Conservation (phyloP, 1,284 basidiomycete species). For the Rhodotorula sp. region DNA sequence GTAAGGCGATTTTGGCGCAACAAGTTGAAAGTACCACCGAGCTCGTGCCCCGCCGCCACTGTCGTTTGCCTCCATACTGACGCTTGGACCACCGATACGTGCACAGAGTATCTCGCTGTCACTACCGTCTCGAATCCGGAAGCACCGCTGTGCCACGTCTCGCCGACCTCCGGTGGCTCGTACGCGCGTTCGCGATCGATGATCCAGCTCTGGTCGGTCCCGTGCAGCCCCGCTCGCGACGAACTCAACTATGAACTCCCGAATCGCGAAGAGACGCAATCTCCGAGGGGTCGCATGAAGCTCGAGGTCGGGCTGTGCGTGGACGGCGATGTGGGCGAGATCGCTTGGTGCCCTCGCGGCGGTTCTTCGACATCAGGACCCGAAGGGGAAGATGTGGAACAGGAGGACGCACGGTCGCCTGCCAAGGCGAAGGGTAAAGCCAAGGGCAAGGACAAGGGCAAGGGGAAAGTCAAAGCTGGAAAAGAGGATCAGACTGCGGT, state of each 20-base stretch:
- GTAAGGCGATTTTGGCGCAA: neutral
- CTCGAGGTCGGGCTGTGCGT: constrained; percentile 77
- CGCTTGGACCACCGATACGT: neutral
- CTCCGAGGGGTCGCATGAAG: constrained; percentile 49
- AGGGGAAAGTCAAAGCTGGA: too few species aligned
- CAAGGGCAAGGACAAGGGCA: neutral
- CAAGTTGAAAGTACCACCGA: too few species aligned
- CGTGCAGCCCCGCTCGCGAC: constrained; percentile 5
- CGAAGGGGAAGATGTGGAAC: neutral
- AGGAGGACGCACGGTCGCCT: neutral
- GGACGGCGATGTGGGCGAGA: constrained; percentile 63
- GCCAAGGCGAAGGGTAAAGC: neutral
- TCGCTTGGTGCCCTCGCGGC: constrained; percentile 81
- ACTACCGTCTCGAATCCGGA: constrained; percentile 60
- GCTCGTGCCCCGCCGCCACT: too few species aligned
- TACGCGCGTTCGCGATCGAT: neutral
- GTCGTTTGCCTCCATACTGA: neutral
- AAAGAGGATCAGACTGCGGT: too few species aligned
- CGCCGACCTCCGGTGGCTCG: neutral
- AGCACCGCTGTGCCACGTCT: constrained; percentile 1
- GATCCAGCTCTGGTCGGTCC: constrained; percentile 53
- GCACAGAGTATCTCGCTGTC: constrained; percentile 76
- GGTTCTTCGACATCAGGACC: neutral
- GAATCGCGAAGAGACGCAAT: too few species aligned
- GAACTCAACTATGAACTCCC: constrained; percentile 14